These are phyloP conservation scores for Rhizopus stolonifer DNA, from an alignment of 371 early-diverging fungal species.

Conservation along the genomic window DNA sequence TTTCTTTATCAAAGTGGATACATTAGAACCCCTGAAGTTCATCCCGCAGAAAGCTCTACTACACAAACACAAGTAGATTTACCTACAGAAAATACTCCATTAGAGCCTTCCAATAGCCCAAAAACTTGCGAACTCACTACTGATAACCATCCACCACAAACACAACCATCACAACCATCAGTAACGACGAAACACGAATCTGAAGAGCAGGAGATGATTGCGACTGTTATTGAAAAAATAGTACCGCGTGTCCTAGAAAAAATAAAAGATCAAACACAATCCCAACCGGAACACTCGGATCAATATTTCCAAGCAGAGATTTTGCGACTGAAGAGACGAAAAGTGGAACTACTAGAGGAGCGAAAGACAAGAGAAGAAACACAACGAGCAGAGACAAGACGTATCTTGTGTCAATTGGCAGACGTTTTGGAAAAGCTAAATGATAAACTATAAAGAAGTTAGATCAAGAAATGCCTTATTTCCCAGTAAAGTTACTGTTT, in stretches of 20 bases:
- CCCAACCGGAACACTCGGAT: not conserved
- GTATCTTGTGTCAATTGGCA: not conserved
- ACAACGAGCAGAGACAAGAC: not conserved
- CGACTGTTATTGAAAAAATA: not conserved
- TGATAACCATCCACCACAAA: too few relatives aligned
- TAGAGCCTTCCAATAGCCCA: not conserved
- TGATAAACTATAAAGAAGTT: not conserved
- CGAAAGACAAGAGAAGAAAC: not conserved
- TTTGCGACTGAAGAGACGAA: not conserved
- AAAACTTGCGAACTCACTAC: not conserved
- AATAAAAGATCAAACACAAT: not conserved
- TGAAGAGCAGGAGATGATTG: not conserved
- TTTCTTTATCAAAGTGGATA: not conserved
- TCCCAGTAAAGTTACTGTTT: too few relatives aligned
- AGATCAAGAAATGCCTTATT: too few relatives aligned
- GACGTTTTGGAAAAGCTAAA: not conserved
- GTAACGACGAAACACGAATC: not conserved
- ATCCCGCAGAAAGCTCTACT: not conserved
- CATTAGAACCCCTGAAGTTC: not conserved
- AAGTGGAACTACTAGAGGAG: not conserved
- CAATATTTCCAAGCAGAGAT: not conserved
- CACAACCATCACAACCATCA: too few relatives aligned
- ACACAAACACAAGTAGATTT: not conserved
- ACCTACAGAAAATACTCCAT: not conserved
- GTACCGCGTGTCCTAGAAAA: not conserved